Evolutionary conservation across 1,284 basidiomycete genomes (phyloP), one percentile per base, ranked within the genome.

Genomic region (Hymenochaete sp.): DNA sequence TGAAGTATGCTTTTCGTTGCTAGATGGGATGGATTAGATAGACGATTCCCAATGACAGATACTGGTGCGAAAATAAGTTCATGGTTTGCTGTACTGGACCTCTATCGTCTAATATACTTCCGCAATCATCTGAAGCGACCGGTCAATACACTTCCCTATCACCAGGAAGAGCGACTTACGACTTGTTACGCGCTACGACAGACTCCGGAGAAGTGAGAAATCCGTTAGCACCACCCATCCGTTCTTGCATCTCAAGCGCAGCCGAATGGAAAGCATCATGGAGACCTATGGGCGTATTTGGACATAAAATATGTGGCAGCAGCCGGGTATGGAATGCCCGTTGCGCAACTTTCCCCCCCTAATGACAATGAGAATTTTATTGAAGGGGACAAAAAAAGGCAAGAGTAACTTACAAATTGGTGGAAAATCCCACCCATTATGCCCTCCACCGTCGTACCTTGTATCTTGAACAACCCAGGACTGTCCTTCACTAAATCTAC

Each of bases 361-460:
- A n/a, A 8, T 21, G 41, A 31, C 10, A 41, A 2, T 14, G 9
- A 39, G 10, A 16, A 39, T 10, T 39, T 39, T 22, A 38, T 32
- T 35, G 33, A 32, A 35, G 18, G 8, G 31, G 8, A 19, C 7
- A 21, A 29, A 41, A 25, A 26, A 44, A 38, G 11, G 16, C 8
- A 21, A 5, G 24, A 21, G 3, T n/a, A 9, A 75, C 82, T 54
- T 55, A 88, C 85, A 59, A 79, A 84, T 66, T 89, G 82, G 55
- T 82, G 75, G 56, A 77, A 86, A 9, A 87, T 71, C 2, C 79
- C 83, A 21, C 85, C 85, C 26, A 87, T 61, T n/a, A 87, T 67
- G 1, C 82, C 84, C 52, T 82, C 75, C 2, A 88, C 81, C 0
- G 78, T 71, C 44, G 82, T 77, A 4, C 86, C 85, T 56, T 82